These are phyloP conservation scores for Curvularia lunata DNA, from an alignment of 2,329 filamentous ascomycete species.

Conservation along the genomic window DNA sequence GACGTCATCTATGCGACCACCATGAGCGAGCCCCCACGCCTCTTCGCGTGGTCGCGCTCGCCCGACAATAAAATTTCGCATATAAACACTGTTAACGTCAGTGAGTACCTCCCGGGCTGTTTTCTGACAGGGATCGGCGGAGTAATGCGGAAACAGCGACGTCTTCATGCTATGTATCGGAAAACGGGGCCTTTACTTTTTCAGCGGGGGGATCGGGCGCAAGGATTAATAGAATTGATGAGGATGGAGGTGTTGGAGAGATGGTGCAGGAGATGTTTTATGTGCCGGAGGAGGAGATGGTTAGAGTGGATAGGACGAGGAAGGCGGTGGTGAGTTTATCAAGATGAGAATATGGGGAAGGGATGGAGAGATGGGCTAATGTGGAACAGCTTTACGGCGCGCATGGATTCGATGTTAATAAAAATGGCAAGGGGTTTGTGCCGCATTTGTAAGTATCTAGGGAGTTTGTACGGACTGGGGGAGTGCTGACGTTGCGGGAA, in stretches of 20 bases:
- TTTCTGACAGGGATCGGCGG: too few relatives aligned
- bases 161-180: slow-evolving; percentile 8
- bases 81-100: slow-evolving; percentile 5
- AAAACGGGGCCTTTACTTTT: slow-evolving; percentile 5
- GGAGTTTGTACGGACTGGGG: not conserved
- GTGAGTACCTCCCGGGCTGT: not conserved
- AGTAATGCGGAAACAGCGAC: not conserved
- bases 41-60: slow-evolving; percentile 9
- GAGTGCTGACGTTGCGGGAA: not conserved
- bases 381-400: not conserved
- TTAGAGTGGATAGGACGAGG: slow-evolving; percentile 2
- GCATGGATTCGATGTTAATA: slow-evolving; percentile 9
- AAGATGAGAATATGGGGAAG: too few relatives aligned
- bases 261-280: slow-evolving; percentile 6
- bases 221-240: slow-evolving; percentile 6
- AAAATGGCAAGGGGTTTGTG: slow-evolving; percentile 8
- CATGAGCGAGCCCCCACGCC: slow-evolving; percentile 8
- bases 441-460: slow-evolving; percentile 6
- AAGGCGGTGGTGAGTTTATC: slow-evolving; percentile 3
- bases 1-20: slow-evolving; percentile 10
- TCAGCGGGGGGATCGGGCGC: slow-evolving; percentile 9
- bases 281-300: slow-evolving; percentile 3
- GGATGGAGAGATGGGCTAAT: not conserved
- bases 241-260: slow-evolving; percentile 6
- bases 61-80: slow-evolving; percentile 6